phyloP scores from a whole-genome alignment of 441 rosid species.

The Bruguiera hainesii region DNA sequence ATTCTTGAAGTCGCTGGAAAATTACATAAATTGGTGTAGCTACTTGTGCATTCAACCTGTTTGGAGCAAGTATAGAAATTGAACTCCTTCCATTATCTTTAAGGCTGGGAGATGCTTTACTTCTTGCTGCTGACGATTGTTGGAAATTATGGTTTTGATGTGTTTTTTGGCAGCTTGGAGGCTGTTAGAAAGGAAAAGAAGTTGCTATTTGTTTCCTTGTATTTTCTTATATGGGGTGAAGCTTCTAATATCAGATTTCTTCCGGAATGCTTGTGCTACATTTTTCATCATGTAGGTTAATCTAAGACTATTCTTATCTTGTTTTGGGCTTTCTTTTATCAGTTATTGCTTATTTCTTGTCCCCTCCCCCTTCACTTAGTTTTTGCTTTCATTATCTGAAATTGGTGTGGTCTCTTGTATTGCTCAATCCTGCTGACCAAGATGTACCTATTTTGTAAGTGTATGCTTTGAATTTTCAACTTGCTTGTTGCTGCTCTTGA shows the following conservation, averaged over 20 bases:
- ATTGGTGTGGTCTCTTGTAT: neutral
- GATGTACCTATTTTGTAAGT: neutral
- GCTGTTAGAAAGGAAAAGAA: slow-evolving; percentile 77
- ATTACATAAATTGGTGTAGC: slow-evolving; percentile 89
- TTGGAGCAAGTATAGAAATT: slow-evolving; percentile 71
- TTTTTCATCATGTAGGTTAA: slow-evolving; percentile 86
- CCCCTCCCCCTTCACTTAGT: neutral
- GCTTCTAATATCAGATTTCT: slow-evolving; percentile 92
- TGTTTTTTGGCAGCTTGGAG: slow-evolving; percentile 61
- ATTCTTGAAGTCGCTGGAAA: slow-evolving; percentile 78
- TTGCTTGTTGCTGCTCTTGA: too few species aligned
- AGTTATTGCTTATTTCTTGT: neutral
- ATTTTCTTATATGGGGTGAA: slow-evolving; percentile 97
- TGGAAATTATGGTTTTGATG: slow-evolving; percentile 6
- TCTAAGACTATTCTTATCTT: slow-evolving; percentile 4
- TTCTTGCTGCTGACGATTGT: neutral
- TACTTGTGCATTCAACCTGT: slow-evolving; percentile 87
- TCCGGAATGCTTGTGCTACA: slow-evolving; percentile 99
- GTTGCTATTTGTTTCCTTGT: slow-evolving; percentile 74
- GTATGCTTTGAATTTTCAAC: too few species aligned
- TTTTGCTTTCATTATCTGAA: neutral
- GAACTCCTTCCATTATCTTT: slow-evolving; percentile 19
- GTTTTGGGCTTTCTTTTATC: neutral
- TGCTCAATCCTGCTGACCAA: neutral
- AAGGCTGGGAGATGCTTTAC: slow-evolving; percentile 3